Evolutionary conservation across 371 early-diverging fungal species (phyloP), one percentile per base, ranked within the genome.

Genomic region (Mortierella sp.): DNA sequence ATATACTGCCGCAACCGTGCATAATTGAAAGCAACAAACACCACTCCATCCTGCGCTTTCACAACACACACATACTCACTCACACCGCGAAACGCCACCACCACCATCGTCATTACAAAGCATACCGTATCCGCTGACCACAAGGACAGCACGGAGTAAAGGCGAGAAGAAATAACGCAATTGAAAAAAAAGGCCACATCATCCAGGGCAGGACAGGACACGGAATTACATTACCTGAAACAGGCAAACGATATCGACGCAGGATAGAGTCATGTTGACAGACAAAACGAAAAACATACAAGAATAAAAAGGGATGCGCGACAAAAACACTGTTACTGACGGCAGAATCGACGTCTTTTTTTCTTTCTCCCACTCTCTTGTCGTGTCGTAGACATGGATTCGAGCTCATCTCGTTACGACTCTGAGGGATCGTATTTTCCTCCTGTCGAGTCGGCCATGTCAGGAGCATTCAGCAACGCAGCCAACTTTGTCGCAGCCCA

Each of bases 391-490:
- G 84, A 84, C 60, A 60, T 81, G 32, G 81, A 80, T 41, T 79
- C 79, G 75, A 71, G 83, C 51, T 75, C 82, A 77, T 71, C 80
- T 68, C 51, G 81, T 58, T 73, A 70, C 49, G 72, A 80, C 79
- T 71, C 80, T 70, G 77, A 86, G 71, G 72, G 83, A 71, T 81
- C 72, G 32, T 74, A 87, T 54, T 84, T 82, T 65, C 74, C 82
- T 44, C 83, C 84, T 32, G 84, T 83, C n/a, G 87, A 81, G 14
- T 77, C 80, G 14, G 73, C 84, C 1, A 77, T 86, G 32, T 70
- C 89, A 27, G 77, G 81, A 56, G 87, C 85, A 29, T 90, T 88
- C 63, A 90, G 88, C 55, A 91, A 65, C 88, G 90, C 74, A 88
- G 88, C 54, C 87, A 90, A 74, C 89, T 89, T 4, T 51, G 44